A percentile compares a stretch with the other conserved stretches of the same genome.
These are phyloP conservation scores for Phytopythium sindhum DNA, from an alignment of 352 stramenopile genomes.

Conservation along the genomic window DNA sequence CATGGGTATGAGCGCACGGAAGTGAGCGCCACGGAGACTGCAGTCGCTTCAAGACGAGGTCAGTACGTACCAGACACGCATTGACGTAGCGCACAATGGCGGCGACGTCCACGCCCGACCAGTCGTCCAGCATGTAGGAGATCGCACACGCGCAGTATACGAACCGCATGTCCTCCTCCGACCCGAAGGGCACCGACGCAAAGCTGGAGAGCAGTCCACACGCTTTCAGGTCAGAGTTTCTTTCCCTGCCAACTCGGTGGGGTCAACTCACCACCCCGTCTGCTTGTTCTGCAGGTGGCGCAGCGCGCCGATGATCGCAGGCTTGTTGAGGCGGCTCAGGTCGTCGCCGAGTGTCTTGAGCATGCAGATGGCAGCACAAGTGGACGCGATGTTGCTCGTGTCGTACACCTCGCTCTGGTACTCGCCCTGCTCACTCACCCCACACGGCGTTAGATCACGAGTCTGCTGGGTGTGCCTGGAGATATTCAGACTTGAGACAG, in stretches of 20 bases:
- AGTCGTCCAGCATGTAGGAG: constrained; percentile 85
- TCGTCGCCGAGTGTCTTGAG: constrained; percentile 84
- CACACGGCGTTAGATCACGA: neutral
- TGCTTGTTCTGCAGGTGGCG: constrained; percentile 71
- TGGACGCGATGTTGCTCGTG: constrained; percentile 82
- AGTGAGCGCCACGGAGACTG: neutral
- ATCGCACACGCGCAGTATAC: constrained; percentile 88
- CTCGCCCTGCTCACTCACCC: constrained; percentile 19
- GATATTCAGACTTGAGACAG: neutral
- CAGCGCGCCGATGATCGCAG: constrained; percentile 55
- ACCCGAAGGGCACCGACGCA: constrained; percentile 57
- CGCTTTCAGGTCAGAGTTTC: neutral
- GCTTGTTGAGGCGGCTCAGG: constrained; percentile 69
- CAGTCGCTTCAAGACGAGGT: neutral
- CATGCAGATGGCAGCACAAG: constrained; percentile 81
- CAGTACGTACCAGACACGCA: constrained; percentile 63
- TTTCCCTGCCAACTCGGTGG: neutral
- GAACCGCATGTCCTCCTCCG: constrained; percentile 88
- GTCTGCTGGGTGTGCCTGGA: neutral
- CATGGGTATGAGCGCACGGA: neutral
- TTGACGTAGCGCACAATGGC: constrained; percentile 81
- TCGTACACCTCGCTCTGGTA: constrained; percentile 78
- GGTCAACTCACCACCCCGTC: constrained; percentile 46
- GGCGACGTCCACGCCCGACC: constrained; percentile 62
- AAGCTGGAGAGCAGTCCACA: constrained; percentile 38